Evolutionary conservation across 345 rosid species (phyloP).

Genomic region (Bruguiera sexangula): DNA sequence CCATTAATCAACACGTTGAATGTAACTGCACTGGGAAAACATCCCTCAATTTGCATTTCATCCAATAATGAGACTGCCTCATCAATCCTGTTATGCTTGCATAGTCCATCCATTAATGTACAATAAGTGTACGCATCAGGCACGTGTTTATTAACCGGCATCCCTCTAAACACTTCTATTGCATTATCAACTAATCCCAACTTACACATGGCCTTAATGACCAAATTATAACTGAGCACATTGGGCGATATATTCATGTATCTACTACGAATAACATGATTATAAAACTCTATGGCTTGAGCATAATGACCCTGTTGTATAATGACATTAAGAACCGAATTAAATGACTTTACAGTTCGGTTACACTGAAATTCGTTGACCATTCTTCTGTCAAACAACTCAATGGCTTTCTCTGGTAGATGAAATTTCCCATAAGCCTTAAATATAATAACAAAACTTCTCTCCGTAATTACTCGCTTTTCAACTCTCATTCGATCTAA

Average conservation of each 20-base stretch:
- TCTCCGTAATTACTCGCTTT: constrained; percentile 54
- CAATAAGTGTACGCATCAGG: constrained; percentile 83
- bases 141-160: constrained; percentile 49
- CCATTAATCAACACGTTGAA: constrained; percentile 82
- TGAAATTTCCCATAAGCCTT: constrained; percentile 75
- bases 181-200: constrained; percentile 69
- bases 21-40: constrained; percentile 56
- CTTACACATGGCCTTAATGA: constrained; percentile 70
- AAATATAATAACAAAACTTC: constrained; percentile 51
- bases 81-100: constrained; percentile 68
- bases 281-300: constrained; percentile 69
- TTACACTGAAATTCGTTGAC: constrained; percentile 60
- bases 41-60: constrained; percentile 93
- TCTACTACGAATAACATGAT: constrained; percentile 42
- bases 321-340: constrained; percentile 77
- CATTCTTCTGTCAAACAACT: constrained; percentile 59
- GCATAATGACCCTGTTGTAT: constrained; percentile 48
- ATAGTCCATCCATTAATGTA: constrained; percentile 93
- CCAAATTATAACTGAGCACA: constrained; percentile 65
- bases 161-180: constrained; percentile 60
- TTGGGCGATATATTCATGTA: constrained; percentile 51
- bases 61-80: constrained; percentile 84
- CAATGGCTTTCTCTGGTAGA: constrained; percentile 56
- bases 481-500: constrained; percentile 58
- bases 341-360: constrained; percentile 72